Percentiles rank a stretch among this genome's conserved stretches.
These are phyloP conservation scores for Nymphaea thermarum DNA, from an alignment of 164 flowering plant genomes.

Conservation along the genomic window DNA sequence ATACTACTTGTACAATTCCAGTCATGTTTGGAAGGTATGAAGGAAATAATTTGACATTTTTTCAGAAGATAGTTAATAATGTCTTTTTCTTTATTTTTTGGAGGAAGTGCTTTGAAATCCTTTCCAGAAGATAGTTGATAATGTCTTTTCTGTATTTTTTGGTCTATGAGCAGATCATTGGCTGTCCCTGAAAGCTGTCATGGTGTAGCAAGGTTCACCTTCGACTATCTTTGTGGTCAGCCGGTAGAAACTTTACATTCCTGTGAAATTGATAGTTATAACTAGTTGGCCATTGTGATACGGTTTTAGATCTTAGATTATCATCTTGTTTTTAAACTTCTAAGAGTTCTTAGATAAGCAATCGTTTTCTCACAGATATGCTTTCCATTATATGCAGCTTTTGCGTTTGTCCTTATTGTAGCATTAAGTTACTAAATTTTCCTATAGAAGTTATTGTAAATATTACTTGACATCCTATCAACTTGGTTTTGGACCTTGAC, in stretches of 20 bases:
- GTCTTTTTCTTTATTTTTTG: not conserved
- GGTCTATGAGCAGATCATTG: slow-evolving; percentile 39
- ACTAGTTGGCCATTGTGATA: not conserved
- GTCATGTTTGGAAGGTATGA: slow-evolving; percentile 97
- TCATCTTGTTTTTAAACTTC: too few relatives aligned
- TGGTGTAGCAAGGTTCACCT: slow-evolving; percentile 81
- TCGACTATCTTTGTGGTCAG: slow-evolving; percentile 86
- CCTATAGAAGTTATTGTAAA: too few relatives aligned
- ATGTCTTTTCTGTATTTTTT: not conserved
- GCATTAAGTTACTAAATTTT: too few relatives aligned
- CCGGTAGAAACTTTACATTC: slow-evolving; percentile 43
- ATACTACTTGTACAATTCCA: slow-evolving; percentile 39
- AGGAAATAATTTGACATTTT: not conserved
- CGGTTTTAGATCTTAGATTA: too few relatives aligned
- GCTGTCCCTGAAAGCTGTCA: slow-evolving; percentile 82
- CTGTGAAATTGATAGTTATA: not conserved
- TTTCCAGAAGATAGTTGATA: not conserved
- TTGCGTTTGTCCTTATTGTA: too few relatives aligned
- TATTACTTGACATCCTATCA: too few relatives aligned
- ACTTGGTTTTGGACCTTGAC: too few relatives aligned
- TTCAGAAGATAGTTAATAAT: not conserved
- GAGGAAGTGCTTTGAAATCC: not conserved
- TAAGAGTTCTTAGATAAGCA: too few relatives aligned
- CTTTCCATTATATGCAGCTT: too few relatives aligned
- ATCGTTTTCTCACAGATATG: too few relatives aligned